phyloP scores from a whole-genome alignment of 2,329 filamentous ascomycete species.

The Talaromyces verruculosus region DNA sequence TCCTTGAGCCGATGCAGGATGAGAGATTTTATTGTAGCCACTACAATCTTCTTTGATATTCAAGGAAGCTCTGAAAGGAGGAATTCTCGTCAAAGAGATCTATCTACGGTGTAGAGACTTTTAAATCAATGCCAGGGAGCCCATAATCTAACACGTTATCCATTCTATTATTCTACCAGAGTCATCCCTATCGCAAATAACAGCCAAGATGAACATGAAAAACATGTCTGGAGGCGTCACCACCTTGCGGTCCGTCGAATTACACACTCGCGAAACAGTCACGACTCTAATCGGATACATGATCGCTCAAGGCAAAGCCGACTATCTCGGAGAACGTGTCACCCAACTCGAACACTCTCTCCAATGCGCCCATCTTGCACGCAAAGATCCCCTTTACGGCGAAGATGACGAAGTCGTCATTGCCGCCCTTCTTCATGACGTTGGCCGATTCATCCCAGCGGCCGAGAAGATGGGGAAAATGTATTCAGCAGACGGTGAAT shows the following conservation, averaged over 20 bases:
- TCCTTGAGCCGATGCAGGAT: neutral
- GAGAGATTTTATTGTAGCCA: neutral
- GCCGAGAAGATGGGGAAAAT: slow-evolving; percentile 30
- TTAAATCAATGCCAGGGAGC: neutral
- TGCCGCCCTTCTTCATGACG: slow-evolving; percentile 33
- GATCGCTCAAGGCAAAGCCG: slow-evolving; percentile 30
- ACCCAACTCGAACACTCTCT: slow-evolving; percentile 35
- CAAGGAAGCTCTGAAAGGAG: neutral
- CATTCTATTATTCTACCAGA: neutral
- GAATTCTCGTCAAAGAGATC: neutral
- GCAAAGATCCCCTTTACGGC: slow-evolving; percentile 24
- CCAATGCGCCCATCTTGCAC: slow-evolving; percentile 31
- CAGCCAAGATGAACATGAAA: slow-evolving; percentile 11
- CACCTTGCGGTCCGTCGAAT: slow-evolving; percentile 20
- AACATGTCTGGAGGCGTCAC: slow-evolving; percentile 19
- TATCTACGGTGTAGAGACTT: neutral
- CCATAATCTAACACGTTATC: neutral
- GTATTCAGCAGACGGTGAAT: slow-evolving; percentile 29
- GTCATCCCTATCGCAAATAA: neutral
- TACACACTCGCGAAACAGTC: slow-evolving; percentile 26
- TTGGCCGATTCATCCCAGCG: slow-evolving; percentile 34
- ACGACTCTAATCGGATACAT: slow-evolving; percentile 30
- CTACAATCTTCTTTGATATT: neutral
- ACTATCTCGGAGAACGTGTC: slow-evolving; percentile 34
- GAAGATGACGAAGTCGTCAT: slow-evolving; percentile 32